phyloP scores from a whole-genome alignment of 768 basidiomycete genomes.

The Tremella yokohamensis region DNA sequence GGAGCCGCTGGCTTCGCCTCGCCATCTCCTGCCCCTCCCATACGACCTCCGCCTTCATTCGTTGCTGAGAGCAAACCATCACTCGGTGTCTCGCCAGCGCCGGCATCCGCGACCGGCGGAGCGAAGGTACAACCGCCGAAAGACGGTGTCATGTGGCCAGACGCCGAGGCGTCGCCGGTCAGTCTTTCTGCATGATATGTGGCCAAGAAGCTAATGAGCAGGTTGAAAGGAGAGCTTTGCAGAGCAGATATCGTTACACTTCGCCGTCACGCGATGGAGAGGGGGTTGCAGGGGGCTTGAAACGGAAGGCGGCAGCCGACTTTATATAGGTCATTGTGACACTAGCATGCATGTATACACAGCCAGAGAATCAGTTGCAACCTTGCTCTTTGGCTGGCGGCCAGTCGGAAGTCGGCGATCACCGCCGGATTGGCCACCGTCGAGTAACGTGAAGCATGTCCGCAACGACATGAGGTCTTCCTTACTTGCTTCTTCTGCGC shows the following conservation, averaged over 20 bases:
- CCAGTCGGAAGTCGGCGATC: constrained; percentile 19
- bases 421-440: constrained; percentile 8
- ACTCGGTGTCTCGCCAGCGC: not conserved
- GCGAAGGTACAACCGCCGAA: constrained; percentile 40
- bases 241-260: constrained; percentile 44
- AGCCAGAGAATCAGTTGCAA: no score
- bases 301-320: constrained; percentile 58
- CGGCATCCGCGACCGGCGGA: constrained; percentile 1
- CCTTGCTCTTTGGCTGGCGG: no score
- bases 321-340: constrained; percentile 55
- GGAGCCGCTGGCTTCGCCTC: constrained; percentile 19
- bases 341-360: not conserved
- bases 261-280: constrained; percentile 35
- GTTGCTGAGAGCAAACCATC: no score
- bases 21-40: constrained; percentile 7
- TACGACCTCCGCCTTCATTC: constrained; percentile 5
- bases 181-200: constrained; percentile 9
- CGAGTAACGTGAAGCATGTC: not conserved
- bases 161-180: constrained; percentile 42
- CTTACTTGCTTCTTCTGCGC: not conserved
- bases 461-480: not conserved
- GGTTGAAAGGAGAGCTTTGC: constrained; percentile 48
- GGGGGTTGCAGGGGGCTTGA: constrained; percentile 18
- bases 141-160: constrained; percentile 51
- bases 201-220: constrained; percentile 10